Evolutionary conservation across 2,329 filamentous ascomycete genomes (phyloP), one percentile per base, ranked within the genome.

Genomic region (Fusarium buharicum): DNA sequence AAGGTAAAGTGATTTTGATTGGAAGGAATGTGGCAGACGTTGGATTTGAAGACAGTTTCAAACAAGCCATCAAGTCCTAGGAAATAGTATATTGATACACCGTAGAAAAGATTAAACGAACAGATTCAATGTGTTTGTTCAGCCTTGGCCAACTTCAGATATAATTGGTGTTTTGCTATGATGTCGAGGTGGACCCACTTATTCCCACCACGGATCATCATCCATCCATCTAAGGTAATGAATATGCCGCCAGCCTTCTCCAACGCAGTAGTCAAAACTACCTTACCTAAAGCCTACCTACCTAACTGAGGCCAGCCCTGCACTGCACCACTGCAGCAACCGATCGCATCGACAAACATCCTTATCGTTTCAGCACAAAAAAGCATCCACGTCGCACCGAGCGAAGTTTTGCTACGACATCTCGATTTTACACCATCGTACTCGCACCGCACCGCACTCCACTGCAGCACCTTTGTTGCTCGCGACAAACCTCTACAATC

Each of bases 1-100:
- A 74, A 33, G 84, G 87, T 18, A 90, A 90, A 72, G 77, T 90
- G 44, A 84, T 90, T 10, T 69, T 90, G 40, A 90, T 90, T 72
- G 87, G 87, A 39, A 80, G 84, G 55, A 77, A 82, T 38, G 70
- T 90, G 50, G 77, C 74, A 17, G 74, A 74, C n/a, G 76, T 83
- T 40, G 77, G 84, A 52, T 84, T 90, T 67, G 75, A 78, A 61
- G 70, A 73, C 48, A 88, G 78, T 57, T 74, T 81, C 43, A 68
- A 62, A 41, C 50, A 59, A 73, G 55, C 66, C 11, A 36, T 77
- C 10, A 59, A 61, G 30, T 70, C 13, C 12, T 41, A 17, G 22
- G 10, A 49, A 33, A 18, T 27, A 38, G 18, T 28, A 17, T 8
- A 30, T 43, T 12, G 20, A 22, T 22, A 22, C 20, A 4, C 4